Conservation (phyloP, 257 asterid genomes). For the Plantago elongata region DNA sequence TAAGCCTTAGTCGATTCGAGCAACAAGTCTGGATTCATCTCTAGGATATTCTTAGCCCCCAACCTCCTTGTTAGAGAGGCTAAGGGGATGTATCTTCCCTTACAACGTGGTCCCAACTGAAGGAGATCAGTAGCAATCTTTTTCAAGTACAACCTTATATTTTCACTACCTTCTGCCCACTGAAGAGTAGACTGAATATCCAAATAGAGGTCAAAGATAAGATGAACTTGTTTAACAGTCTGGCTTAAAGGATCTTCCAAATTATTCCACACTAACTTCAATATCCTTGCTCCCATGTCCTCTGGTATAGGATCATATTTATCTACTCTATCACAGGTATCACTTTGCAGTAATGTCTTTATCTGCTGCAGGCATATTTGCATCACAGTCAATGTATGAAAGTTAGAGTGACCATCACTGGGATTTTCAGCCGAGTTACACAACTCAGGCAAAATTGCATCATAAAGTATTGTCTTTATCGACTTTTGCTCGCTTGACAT, state of each 20-base stretch:
- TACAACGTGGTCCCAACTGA: constrained; percentile 81
- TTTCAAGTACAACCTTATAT: constrained; percentile 53
- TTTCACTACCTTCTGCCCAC: constrained; percentile 56
- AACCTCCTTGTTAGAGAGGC: constrained; percentile 83
- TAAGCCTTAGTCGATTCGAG: constrained; percentile 69
- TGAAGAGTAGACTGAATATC: constrained; percentile 67
- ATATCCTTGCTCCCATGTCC: constrained; percentile 62
- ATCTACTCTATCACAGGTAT: constrained; percentile 22
- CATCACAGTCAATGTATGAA: constrained; percentile 86
- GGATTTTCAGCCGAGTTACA: constrained; percentile 80
- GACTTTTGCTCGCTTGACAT: constrained; percentile 27
- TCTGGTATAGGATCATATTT: constrained; percentile 59
- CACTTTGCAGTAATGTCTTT: constrained; percentile 59
- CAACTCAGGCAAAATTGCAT: constrained; percentile 86
- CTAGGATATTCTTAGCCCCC: constrained; percentile 68
- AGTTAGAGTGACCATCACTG: constrained; percentile 79
- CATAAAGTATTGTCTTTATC: constrained; percentile 63
- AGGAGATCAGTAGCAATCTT: constrained; percentile 80
- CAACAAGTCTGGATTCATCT: constrained; percentile 64
- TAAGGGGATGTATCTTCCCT: constrained; percentile 86
- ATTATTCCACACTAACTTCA: constrained; percentile 86
- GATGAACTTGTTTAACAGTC: constrained; percentile 94
- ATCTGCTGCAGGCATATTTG: constrained; percentile 97
- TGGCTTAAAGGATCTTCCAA: constrained; percentile 97
- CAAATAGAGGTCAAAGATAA: constrained; percentile 83